Evolutionary conservation across 371 early-diverging fungal species (phyloP), one percentile per base, ranked within the genome.

Genomic region (Mucor saturninus): DNA sequence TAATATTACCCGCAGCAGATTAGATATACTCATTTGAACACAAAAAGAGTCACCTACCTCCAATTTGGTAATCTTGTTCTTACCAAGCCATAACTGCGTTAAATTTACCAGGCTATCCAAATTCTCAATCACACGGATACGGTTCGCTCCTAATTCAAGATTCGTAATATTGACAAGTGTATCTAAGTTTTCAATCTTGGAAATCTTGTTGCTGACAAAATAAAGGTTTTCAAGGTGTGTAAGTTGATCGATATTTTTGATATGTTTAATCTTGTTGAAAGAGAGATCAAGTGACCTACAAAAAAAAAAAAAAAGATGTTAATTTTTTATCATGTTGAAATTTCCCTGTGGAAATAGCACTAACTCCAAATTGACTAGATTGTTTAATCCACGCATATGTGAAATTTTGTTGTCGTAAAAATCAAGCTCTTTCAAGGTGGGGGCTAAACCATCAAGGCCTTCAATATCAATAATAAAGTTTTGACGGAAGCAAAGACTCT

Each of bases 401-500:
- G 85, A 81, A 46, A 98, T 90, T 31, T 93, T 90, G 84, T 98
- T 98, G 73, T 98, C 98, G 69, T 98, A 97, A n/a, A 97, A 74
- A 62, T 97, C 98, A 55, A 97, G 75, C 56, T 95, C 96, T 11
- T 67, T 70, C 39, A 97, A 78, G 3, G 68, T 71, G 4, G 65
- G 35, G 4, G 35, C 59, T 39, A 93, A 71, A 2, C 54, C 56
- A 9, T 89, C 85, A 6, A 97, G 56, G 2, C 89, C 88, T 35
- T 76, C 69, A 60, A 98, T 93, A 64, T 87, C 84, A 13, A 86
- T 72, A 53, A 98, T 83, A 38, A 92, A 84, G 73, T 98, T 98
- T 75, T 97, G 98, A 3, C 98, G 89, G 42, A 95, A 68, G n/a
- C 91, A 91, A 11, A 96, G 74, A 15, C 78, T 75, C 93, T 94